Evolutionary conservation across 768 basidiomycete genomes (phyloP).

Genomic region (Lactarius evosmus): DNA sequence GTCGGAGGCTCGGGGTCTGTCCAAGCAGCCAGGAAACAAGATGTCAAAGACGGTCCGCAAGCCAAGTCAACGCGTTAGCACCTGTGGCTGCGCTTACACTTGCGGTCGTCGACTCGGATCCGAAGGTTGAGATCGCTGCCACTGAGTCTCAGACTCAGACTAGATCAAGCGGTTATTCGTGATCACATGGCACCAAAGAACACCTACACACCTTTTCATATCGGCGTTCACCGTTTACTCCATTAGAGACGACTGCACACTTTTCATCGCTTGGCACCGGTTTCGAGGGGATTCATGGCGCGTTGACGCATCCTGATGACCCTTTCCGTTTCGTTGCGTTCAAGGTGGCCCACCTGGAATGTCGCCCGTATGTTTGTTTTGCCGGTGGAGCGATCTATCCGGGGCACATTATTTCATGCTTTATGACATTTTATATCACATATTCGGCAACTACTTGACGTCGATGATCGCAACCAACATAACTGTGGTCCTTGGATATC

Average conservation of each 20-base stretch:
- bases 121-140: not conserved
- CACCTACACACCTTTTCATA: not conserved
- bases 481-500: not conserved
- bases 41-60: not conserved
- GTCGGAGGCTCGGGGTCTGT: too few relatives aligned
- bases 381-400: not conserved
- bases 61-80: not conserved
- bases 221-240: conserved; percentile 1
- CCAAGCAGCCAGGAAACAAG: too few relatives aligned
- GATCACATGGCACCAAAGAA: not conserved
- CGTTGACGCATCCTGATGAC: not conserved
- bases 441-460: not conserved
- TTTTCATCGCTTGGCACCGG: not conserved
- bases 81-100: not conserved
- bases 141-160: not conserved
- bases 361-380: not conserved
- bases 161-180: not conserved
- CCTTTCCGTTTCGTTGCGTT: not conserved
- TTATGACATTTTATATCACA: not conserved
- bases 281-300: not conserved
- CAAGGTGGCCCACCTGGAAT: not conserved
- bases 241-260: not conserved
- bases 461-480: too few relatives aligned
- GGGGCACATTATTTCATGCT: not conserved
- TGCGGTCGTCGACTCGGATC: not conserved